Evolutionary conservation across 2,329 filamentous ascomycete genomes (phyloP).

Genomic region (Zymoseptoria brevis): DNA sequence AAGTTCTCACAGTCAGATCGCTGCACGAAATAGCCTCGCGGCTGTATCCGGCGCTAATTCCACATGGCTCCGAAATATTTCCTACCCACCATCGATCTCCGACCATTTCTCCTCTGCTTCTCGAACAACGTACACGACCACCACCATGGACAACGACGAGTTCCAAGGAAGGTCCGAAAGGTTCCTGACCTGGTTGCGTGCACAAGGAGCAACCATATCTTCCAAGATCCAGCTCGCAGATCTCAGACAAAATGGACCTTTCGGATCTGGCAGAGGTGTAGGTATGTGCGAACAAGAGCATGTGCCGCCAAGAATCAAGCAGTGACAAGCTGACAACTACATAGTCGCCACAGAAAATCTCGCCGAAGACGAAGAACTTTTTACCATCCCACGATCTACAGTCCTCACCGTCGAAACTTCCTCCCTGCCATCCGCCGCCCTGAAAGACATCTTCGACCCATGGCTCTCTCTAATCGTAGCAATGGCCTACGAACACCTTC

Average conservation of each 20-base stretch:
- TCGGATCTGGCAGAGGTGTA: conserved; percentile 51
- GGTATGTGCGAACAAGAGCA: conserved; percentile 39
- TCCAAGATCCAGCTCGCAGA: conserved; percentile 52
- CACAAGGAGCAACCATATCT: conserved; percentile 47
- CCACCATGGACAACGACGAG: conserved; percentile 20
- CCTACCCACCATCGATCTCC: background rate
- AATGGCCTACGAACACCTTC: conserved; percentile 68
- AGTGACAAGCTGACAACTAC: background rate
- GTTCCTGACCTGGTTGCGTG: conserved; percentile 53
- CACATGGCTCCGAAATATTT: background rate
- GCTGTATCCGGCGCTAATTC: background rate
- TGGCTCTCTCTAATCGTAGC: conserved; percentile 61
- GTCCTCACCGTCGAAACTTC: conserved; percentile 71
- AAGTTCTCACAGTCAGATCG: background rate
- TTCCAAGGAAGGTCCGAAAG: conserved; percentile 37
- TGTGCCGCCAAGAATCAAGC: conserved; percentile 1
- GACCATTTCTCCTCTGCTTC: background rate
- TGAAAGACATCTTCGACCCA: conserved; percentile 35
- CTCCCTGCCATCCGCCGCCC: conserved; percentile 41
- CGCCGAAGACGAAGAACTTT: conserved; percentile 65
- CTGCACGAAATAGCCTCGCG: background rate
- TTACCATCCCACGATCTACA: conserved; percentile 64
- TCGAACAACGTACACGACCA: background rate
- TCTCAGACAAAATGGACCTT: conserved; percentile 40
- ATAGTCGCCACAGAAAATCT: conserved; percentile 66